Evolutionary conservation across 1,139 yeast genomes (phyloP).

Genomic region (Taiozyma sp.): DNA sequence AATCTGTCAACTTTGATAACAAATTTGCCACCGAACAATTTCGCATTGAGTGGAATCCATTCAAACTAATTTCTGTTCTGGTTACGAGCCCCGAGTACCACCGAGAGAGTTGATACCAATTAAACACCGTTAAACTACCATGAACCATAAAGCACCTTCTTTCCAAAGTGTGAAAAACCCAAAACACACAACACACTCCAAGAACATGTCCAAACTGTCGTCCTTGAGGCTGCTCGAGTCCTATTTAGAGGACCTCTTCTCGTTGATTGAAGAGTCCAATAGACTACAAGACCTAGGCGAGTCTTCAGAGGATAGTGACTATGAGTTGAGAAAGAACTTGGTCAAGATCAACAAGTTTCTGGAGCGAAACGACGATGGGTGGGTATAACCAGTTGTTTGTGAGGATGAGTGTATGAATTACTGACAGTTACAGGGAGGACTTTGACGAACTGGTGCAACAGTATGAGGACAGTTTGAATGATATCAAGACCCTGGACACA

Average conservation of each 20-base stretch:
- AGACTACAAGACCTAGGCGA: conserved; percentile 24
- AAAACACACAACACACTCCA: neutral
- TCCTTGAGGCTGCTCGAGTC: conserved; percentile 22
- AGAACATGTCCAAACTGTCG: conserved; percentile 10
- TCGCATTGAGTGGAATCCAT: too few relatives aligned
- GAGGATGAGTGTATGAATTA: neutral
- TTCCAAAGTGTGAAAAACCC: too few relatives aligned
- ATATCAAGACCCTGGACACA: conserved; percentile 30
- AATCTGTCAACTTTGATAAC: too few relatives aligned
- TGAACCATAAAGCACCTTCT: too few relatives aligned
- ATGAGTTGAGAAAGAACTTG: conserved; percentile 43
- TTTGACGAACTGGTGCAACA: conserved; percentile 33
- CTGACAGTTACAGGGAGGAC: conserved; percentile 21
- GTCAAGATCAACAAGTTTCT: conserved; percentile 33
- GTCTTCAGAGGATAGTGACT: conserved; percentile 51
- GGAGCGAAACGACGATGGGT: conserved; percentile 25
- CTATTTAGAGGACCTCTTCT: conserved; percentile 21
- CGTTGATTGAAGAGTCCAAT: conserved; percentile 18
- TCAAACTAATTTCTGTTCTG: too few relatives aligned
- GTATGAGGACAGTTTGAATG: conserved; percentile 26
- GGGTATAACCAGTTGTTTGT: neutral
- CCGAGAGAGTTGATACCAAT: too few relatives aligned
- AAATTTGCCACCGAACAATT: too few relatives aligned
- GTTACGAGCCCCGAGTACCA: too few relatives aligned
- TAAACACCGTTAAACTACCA: too few relatives aligned